phyloP scores from a whole-genome alignment of 2,329 filamentous ascomycete species.

The Nigrograna mackinnonii region DNA sequence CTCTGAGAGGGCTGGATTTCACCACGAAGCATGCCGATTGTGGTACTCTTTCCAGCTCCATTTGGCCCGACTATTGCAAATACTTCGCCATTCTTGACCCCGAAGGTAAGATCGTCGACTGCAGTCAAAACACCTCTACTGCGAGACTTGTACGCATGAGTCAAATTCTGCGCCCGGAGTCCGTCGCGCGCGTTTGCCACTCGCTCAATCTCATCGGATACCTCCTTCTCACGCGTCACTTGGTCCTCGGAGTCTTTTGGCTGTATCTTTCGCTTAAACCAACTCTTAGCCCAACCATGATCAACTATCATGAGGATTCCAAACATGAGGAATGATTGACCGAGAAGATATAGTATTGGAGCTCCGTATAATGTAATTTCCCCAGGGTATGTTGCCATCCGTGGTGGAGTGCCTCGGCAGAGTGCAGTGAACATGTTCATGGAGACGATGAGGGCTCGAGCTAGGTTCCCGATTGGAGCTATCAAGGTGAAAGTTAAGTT shows the following conservation, averaged over 20 bases:
- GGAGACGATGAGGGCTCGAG: conserved; percentile 72
- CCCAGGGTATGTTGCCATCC: conserved; percentile 68
- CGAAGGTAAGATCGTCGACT: conserved; percentile 83
- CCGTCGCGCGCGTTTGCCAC: conserved; percentile 69
- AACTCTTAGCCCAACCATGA: conserved; percentile 59
- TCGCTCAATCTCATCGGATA: conserved; percentile 66
- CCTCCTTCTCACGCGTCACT: conserved; percentile 46
- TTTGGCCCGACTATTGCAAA: conserved; percentile 90
- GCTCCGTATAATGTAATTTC: conserved; percentile 76
- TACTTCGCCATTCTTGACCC: conserved; percentile 75
- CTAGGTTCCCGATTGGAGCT: conserved; percentile 73
- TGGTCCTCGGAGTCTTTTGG: conserved; percentile 42
- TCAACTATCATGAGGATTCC: conserved; percentile 75
- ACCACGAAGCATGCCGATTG: conserved; percentile 82
- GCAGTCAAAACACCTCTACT: conserved; percentile 61
- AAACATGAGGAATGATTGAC: conserved; percentile 73
- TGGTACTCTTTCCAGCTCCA: conserved; percentile 87
- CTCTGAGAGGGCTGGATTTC: conserved; percentile 70
- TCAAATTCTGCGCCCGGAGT: conserved; percentile 74
- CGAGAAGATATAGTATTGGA: conserved; percentile 77
- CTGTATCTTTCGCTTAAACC: conserved; percentile 28
- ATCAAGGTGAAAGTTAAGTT: conserved; percentile 75
- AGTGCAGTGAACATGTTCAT: conserved; percentile 81
- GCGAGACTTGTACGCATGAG: conserved; percentile 68
- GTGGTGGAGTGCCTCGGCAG: conserved; percentile 64